phyloP scores from a whole-genome alignment of 129 eudicot genomes.

The Oenanthe sinensis region DNA sequence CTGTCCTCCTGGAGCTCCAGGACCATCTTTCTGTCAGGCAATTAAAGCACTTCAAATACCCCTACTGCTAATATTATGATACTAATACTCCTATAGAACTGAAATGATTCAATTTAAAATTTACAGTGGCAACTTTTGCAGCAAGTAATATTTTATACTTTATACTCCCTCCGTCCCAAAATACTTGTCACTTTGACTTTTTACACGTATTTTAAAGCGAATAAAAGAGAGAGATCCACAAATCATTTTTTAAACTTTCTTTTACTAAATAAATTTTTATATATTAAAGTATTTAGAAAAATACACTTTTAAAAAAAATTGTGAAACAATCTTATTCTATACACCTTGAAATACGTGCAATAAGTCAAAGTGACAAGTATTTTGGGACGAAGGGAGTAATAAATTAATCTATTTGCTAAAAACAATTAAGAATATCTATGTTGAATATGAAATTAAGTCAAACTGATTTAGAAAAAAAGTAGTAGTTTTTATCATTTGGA shows the following conservation, averaged over 20 bases:
- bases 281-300: too few relatives aligned
- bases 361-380: too few relatives aligned
- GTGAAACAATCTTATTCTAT: too few relatives aligned
- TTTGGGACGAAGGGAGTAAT: too few relatives aligned
- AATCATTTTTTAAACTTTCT: too few relatives aligned
- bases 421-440: background rate
- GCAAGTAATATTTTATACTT: background rate
- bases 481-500: background rate
- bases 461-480: background rate
- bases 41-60: constrained; percentile 12
- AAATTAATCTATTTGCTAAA: background rate
- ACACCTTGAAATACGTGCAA: too few relatives aligned
- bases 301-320: too few relatives aligned
- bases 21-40: constrained; percentile 93
- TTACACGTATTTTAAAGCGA: too few relatives aligned
- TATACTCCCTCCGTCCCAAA: too few relatives aligned
- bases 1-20: constrained; percentile 99
- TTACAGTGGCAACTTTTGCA: background rate
- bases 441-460: background rate
- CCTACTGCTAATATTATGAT: background rate
- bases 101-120: background rate
- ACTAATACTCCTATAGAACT: background rate
- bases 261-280: too few relatives aligned
- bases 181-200: too few relatives aligned
- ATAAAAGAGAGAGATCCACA: too few relatives aligned